phyloP scores from a whole-genome alignment of 345 rosid species.

The Eucalyptus virginea region DNA sequence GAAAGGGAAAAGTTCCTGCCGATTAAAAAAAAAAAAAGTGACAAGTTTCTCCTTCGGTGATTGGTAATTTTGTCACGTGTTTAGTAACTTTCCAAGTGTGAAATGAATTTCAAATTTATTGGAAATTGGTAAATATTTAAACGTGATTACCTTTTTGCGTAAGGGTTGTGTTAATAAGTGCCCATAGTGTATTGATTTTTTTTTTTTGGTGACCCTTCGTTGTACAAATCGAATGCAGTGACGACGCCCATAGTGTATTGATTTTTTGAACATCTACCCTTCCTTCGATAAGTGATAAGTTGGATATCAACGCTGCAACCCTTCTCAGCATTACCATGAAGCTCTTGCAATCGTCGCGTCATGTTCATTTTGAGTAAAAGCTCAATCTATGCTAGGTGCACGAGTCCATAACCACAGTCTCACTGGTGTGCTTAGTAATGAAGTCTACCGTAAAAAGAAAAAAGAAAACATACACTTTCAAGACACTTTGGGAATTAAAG shows the following conservation, averaged over 20 bases:
- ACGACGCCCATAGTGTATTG: neutral
- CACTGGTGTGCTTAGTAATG: fast-evolving
- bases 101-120: neutral
- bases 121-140: neutral
- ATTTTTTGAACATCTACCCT: too few relatives aligned
- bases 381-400: neutral
- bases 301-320: neutral
- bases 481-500: neutral
- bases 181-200: neutral
- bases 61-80: neutral
- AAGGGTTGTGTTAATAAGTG: neutral
- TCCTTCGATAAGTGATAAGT: neutral
- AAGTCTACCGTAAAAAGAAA: neutral
- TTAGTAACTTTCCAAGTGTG: neutral
- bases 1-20: neutral
- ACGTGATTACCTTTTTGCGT: neutral
- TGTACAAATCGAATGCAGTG: too few relatives aligned
- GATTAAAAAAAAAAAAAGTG: neutral
- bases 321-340: neutral
- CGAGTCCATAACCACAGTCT: neutral
- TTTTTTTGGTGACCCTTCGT: too few relatives aligned
- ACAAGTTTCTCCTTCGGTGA: neutral
- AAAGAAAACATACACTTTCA: neutral
- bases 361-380: neutral
- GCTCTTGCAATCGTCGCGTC: neutral